Percentiles rank a stretch among this genome's conserved stretches.
Evolutionary conservation across 345 rosid genomes (phyloP).

Genomic region (Arabidopsis suecica): DNA sequence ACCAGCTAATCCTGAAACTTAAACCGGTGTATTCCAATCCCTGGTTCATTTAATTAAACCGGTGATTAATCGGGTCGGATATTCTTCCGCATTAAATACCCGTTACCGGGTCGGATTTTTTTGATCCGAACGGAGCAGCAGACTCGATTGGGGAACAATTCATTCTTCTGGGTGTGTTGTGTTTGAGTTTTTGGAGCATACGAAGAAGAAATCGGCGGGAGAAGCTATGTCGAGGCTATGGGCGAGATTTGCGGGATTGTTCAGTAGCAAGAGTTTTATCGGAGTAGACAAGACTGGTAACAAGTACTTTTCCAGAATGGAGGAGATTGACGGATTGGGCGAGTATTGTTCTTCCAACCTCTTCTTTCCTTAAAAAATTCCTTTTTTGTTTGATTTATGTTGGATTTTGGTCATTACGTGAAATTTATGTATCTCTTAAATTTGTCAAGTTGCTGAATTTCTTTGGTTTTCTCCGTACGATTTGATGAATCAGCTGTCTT

Average conservation of each 20-base stretch:
- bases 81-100: too few species aligned
- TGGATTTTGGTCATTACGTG: too few species aligned
- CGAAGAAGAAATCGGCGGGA: constrained; percentile 31
- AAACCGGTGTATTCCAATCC: neutral
- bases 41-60: neutral
- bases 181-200: constrained; percentile 3
- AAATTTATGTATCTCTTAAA: too few species aligned
- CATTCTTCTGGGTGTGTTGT: neutral
- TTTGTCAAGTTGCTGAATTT: neutral
- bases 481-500: constrained; percentile 3
- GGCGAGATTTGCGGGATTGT: constrained; percentile 69
- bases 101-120: neutral
- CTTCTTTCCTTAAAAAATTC: constrained; percentile 3
- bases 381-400: neutral
- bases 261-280: constrained; percentile 54
- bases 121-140: constrained; percentile 21
- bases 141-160: constrained; percentile 10
- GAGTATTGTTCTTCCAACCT: constrained; percentile 49
- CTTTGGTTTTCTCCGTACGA: neutral
- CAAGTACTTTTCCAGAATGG: constrained; percentile 73
- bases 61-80: neutral
- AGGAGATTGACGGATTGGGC: constrained; percentile 86
- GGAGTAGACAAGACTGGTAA: constrained; percentile 84
- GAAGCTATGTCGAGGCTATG: constrained; percentile 74
- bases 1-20: too few species aligned